A percentile compares a stretch with the other conserved stretches of the same genome.
Conservation (phyloP, 2,329 filamentous ascomycete genomes). For the Pseudocercospora fuligena region DNA sequence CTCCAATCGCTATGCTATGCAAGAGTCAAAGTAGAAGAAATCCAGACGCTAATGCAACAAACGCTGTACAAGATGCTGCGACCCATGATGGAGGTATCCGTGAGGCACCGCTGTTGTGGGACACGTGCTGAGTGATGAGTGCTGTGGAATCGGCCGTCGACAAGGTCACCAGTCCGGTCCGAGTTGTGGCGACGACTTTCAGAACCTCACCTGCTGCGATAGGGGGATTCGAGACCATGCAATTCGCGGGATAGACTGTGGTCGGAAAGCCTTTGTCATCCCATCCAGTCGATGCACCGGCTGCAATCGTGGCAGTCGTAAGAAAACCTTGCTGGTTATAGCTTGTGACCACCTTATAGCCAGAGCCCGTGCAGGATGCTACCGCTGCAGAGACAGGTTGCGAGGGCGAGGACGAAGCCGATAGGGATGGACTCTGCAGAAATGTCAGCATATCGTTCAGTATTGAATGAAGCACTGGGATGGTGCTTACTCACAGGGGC, state of each 20-base stretch:
- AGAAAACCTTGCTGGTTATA: constrained; percentile 58
- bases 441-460: constrained; percentile 33
- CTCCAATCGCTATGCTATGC: constrained; percentile 20
- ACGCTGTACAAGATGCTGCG: constrained; percentile 20
- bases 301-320: constrained; percentile 50
- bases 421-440: constrained; percentile 50
- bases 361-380: constrained; percentile 49
- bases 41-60: constrained; percentile 25
- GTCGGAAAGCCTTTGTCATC: constrained; percentile 53
- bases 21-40: constrained; percentile 17
- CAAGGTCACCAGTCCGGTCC: constrained; percentile 21
- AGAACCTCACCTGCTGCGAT: constrained; percentile 18
- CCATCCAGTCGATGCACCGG: constrained; percentile 49
- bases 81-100: constrained; percentile 9
- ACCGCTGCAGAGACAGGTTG: constrained; percentile 51
- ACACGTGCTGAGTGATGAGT: constrained; percentile 26
- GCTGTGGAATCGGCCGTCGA: constrained; percentile 23
- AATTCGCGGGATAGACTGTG: constrained; percentile 38
- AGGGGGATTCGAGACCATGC: constrained; percentile 16
- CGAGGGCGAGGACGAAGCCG: constrained; percentile 58
- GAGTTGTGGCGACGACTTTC: constrained; percentile 16
- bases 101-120: constrained; percentile 11
- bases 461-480: constrained; percentile 38
- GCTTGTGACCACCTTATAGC: constrained; percentile 52
- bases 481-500: constrained; percentile 66